phyloP scores from a whole-genome alignment of 345 rosid genomes.

The Linum lewisii region DNA sequence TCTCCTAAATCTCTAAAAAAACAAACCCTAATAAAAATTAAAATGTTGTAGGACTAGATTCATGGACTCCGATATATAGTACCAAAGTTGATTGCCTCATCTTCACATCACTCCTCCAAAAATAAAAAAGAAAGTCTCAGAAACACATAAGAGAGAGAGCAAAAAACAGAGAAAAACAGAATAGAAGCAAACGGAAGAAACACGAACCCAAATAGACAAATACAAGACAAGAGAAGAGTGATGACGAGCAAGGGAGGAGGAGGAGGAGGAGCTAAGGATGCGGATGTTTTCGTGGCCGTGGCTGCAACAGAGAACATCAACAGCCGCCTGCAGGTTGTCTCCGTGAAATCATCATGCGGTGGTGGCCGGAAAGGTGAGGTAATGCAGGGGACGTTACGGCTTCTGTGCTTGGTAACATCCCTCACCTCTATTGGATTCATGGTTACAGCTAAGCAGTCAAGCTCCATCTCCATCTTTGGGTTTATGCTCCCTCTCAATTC shows the following conservation, averaged over 20 bases:
- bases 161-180: too few species aligned
- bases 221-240: too few species aligned
- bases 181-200: too few species aligned
- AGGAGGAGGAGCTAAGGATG: not conserved
- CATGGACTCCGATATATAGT: too few species aligned
- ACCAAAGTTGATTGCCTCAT: too few species aligned
- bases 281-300: not conserved
- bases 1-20: too few species aligned
- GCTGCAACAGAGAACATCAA: constrained; percentile 11
- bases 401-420: constrained; percentile 39
- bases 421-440: constrained; percentile 44
- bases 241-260: not conserved
- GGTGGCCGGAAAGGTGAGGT: constrained; percentile 28
- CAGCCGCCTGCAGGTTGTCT: constrained; percentile 11
- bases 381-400: constrained; percentile 35
- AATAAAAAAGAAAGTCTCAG: too few species aligned
- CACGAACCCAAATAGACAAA: too few species aligned
- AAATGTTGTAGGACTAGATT: too few species aligned
- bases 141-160: too few species aligned
- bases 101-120: too few species aligned
- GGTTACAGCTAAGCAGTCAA: constrained; percentile 61
- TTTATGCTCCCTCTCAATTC: constrained; percentile 53
- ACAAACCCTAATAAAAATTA: too few species aligned
- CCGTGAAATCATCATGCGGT: not conserved
- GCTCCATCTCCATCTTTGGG: constrained; percentile 50